These are phyloP conservation scores for Ceratobasidium sp. DNA, from an alignment of 1,284 basidiomycete genomes.

Conservation along the genomic window DNA sequence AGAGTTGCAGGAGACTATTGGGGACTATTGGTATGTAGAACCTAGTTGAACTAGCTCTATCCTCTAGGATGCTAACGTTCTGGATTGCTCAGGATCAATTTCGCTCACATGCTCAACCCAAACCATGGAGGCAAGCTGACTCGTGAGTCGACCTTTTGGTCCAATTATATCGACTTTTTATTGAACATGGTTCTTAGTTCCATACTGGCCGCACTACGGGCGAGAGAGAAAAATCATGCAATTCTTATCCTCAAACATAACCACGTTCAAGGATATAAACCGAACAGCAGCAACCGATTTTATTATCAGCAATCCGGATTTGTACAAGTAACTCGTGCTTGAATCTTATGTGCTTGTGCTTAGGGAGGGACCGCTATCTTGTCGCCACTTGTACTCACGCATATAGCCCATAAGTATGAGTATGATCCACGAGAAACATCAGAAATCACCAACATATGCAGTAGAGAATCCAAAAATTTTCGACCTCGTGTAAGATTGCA, in stretches of 20 bases:
- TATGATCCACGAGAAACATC: no score
- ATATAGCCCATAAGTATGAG: neutral
- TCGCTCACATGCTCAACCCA: constrained; percentile 16
- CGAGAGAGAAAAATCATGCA: neutral
- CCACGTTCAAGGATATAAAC: constrained; percentile 11
- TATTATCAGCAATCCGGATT: constrained; percentile 11
- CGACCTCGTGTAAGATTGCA: no score
- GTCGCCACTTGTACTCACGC: neutral
- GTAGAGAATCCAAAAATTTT: no score
- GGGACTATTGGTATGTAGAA: constrained; percentile 23
- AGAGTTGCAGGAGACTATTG: neutral
- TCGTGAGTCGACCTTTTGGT: neutral
- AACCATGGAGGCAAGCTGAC: neutral
- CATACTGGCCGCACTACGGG: constrained; percentile 1
- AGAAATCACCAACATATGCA: no score
- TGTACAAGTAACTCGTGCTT: constrained; percentile 23
- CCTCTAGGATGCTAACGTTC: neutral
- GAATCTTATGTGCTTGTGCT: no score
- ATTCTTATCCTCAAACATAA: constrained; percentile 1
- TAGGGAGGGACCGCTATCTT: no score
- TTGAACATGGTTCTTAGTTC: neutral
- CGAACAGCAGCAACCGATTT: constrained; percentile 25
- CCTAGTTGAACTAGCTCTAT: neutral
- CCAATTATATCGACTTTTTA: neutral
- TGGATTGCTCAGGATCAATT: constrained; percentile 11